A percentile compares a stretch with the other conserved stretches of the same genome.
These are phyloP conservation scores for Pythium volutum DNA, from an alignment of 352 stramenopile species.

Conservation along the genomic window DNA sequence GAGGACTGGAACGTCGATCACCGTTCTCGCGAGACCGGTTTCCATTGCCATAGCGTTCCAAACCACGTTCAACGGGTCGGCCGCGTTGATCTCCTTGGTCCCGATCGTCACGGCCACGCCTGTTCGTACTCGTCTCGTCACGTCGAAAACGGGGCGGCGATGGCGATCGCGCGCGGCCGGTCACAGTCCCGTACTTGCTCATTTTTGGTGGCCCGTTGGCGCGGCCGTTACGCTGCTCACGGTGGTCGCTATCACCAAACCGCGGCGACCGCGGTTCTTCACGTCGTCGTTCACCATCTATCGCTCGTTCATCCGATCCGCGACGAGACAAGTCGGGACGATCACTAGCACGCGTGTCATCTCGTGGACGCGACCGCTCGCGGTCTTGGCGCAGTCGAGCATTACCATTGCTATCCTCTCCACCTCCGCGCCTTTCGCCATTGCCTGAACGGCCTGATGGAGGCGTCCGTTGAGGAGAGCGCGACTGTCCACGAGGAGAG, in stretches of 20 bases:
- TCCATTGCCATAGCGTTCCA: slow-evolving; percentile 8
- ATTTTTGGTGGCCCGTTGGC: not conserved
- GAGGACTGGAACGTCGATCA: not conserved
- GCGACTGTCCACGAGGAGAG: slow-evolving; percentile 2
- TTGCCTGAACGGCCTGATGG: not conserved
- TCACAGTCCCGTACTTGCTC: slow-evolving; percentile 19
- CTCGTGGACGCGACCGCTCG: not conserved
- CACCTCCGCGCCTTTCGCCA: not conserved
- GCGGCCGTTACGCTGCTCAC: not conserved
- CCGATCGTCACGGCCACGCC: not conserved
- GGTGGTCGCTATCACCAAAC: not conserved
- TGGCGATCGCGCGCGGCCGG: slow-evolving; percentile 1
- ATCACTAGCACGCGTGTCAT: not conserved
- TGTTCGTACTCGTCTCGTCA: not conserved
- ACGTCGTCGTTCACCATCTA: not conserved
- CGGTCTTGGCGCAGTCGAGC: not conserved
- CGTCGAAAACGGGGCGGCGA: slow-evolving; percentile 3
- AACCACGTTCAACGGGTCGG: not conserved
- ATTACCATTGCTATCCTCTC: not conserved
- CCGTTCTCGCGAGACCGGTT: not conserved
- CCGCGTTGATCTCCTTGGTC: not conserved
- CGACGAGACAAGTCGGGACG: not conserved
- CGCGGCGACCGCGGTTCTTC: not conserved
- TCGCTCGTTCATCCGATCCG: not conserved
- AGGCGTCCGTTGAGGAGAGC: not conserved